Evolutionary conservation across 2,329 filamentous ascomycete genomes (phyloP), one percentile per base, ranked within the genome.

Genomic region (Talaromyces sp.): DNA sequence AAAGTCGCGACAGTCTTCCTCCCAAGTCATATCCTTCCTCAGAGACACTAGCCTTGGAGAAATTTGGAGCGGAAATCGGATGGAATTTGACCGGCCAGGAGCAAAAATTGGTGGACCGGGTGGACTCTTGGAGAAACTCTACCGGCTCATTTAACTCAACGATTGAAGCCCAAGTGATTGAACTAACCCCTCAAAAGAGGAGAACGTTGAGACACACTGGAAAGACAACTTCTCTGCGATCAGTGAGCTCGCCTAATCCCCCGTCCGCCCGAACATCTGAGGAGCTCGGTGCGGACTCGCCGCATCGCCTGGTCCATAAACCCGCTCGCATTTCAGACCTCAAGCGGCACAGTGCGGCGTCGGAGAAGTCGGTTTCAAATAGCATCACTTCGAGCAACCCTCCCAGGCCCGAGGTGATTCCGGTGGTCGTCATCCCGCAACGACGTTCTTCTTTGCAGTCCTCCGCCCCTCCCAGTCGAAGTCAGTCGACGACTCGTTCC

Each of bases 161-260:
- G 0, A 74, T 85, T 17, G 81, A 84, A 71, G 83, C 81, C 12
- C 76, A 83, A 67, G 81, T 85, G 31, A 77, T 85, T 51, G 75
- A 81, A 19, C 77, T 77, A 17, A 78, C 80, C 3, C 79, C 76
- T 43, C 77, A 75, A 62, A 72, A 75, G 41, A 75, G 70, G 57
- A 74, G 72, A 46, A 79, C 76, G 1, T 70, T 85, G 56, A 80
- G 83, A 56, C 83, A 85, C 66, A 79, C 79, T 6, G 80, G 78
- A 52, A 84, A 81, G 69, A 81, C 81, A 61, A 69, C 77, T 59
- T 82, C 82, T 2, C 71, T 84, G 38, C 78, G 80, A 21, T 78
- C 77, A 56, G 77, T 76, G 53, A 77, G 77, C 62, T 79, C 77
- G 11, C 77, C 80, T 3, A 66, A 74, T 3, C 70, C 77, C 6